Percentiles rank a stretch among this genome's conserved stretches.
These are phyloP conservation scores for Taxillus chinensis DNA, from an alignment of 164 flowering plant species.

Conservation along the genomic window DNA sequence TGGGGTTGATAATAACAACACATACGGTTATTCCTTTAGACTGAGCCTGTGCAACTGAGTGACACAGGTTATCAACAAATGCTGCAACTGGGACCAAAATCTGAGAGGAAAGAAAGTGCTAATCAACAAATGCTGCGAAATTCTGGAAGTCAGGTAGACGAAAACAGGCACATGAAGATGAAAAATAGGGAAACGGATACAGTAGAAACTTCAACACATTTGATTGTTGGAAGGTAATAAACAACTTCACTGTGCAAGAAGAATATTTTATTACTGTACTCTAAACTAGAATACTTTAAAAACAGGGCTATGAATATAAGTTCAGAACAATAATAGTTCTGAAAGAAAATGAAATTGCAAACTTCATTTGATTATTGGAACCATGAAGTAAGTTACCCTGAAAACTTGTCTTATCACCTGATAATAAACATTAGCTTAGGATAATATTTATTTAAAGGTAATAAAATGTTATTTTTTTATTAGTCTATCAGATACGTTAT, in stretches of 20 bases:
- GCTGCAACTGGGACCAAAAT: constrained; percentile 95
- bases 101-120: constrained; percentile 32
- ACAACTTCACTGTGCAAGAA: constrained; percentile 12
- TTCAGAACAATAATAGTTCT: no score
- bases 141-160: background rate
- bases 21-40: constrained; percentile 77
- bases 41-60: constrained; percentile 66
- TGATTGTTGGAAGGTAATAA: constrained; percentile 18
- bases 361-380: no score
- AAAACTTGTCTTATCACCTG: no score
- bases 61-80: constrained; percentile 59
- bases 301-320: no score
- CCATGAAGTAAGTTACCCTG: no score
- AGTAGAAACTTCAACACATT: background rate
- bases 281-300: background rate
- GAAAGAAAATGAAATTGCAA: no score
- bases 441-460: no score
- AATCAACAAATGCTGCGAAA: no score
- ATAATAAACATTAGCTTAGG: no score
- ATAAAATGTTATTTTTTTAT: no score
- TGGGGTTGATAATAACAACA: constrained; percentile 89
- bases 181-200: background rate
- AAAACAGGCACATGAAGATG: constrained; percentile 1
- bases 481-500: no score
- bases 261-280: no score